Base-by-base conservation (phyloP, 78 protist species). In the Dictyostelium intermedium region DNA sequence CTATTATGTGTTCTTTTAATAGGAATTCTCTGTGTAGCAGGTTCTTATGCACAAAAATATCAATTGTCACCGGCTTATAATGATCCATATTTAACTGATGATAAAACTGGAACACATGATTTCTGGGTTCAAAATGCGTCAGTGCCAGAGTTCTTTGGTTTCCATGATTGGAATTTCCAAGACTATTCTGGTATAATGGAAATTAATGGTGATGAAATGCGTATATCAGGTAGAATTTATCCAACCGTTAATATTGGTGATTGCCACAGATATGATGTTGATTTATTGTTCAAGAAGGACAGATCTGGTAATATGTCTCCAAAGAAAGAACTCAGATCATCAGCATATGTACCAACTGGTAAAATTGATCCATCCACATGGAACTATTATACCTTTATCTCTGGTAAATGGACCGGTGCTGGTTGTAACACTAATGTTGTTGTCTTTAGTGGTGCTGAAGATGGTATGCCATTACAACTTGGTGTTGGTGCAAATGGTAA, bases 401-500 rank as follows among this genome's bases (percentile, higher is more conserved):
- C 27, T 16, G 83, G 73, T 14, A 32, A 35, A 78, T 77, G 82
- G 70, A 78, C 35, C 43, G 83, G 83, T 41, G 9, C 66, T 25
- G 83, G 83, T 25, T 77, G 63, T 77, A 35, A 72, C 34, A 3
- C 34, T 7, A 25, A 83, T 20, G 5, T 11, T 86, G 50, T 45
- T 43, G 47, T 39, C 8, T 56, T 74, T 74, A 27, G 74, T 56
- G 85, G 85, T 60, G 30, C 61, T 3, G 61, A 50, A 43, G 8
- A 5, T 11, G 45, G 32, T 61, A 86, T 86, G 92, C 78, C 84
- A 77, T 27, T 53, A 27, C 83, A 77, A 61, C 61, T 77, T 11
- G 92, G 92, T 35, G 0, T 7, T 23, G 92, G 92, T 77, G 92
- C 92, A 34, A 86, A 86, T 77, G 92, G 92, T 32, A 86, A 86